These are phyloP conservation scores for Aspergillus oerlinghausenensis DNA, from an alignment of 2,329 filamentous ascomycete genomes.

Conservation along the genomic window DNA sequence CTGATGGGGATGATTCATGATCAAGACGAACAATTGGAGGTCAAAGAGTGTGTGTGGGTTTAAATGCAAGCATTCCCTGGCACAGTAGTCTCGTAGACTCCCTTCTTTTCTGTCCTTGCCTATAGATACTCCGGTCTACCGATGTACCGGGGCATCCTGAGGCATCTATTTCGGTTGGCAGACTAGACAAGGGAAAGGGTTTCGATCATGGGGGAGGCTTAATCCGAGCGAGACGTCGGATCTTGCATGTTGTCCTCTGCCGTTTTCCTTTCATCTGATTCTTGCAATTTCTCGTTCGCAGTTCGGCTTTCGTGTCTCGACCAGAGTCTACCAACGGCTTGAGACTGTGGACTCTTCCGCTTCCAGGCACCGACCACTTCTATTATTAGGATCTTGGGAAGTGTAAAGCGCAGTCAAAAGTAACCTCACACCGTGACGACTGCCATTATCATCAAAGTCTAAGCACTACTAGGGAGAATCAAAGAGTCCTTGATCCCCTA, in stretches of 20 bases:
- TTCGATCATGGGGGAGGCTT: background rate
- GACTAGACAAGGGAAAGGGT: background rate
- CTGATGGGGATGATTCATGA: background rate
- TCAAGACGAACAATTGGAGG: background rate
- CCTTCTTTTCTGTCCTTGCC: no score
- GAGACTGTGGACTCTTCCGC: background rate
- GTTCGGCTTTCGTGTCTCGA: background rate
- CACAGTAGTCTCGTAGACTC: background rate
- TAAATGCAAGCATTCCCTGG: background rate
- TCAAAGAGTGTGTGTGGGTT: background rate
- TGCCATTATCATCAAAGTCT: background rate
- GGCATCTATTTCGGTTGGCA: background rate
- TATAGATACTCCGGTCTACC: background rate
- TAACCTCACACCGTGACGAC: background rate
- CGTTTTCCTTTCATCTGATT: background rate
- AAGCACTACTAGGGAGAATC: background rate
- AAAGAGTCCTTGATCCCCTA: background rate
- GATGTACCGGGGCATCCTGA: background rate
- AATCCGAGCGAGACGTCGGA: background rate
- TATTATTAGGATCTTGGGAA: slow-evolving; percentile 8
- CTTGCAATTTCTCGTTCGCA: background rate
- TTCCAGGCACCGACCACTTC: slow-evolving; percentile 3
- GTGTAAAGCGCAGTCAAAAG: background rate
- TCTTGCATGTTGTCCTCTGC: no score
- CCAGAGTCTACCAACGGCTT: background rate